Conservation (phyloP, 352 stramenopile genomes). For the Pythium rishiriense region DNA sequence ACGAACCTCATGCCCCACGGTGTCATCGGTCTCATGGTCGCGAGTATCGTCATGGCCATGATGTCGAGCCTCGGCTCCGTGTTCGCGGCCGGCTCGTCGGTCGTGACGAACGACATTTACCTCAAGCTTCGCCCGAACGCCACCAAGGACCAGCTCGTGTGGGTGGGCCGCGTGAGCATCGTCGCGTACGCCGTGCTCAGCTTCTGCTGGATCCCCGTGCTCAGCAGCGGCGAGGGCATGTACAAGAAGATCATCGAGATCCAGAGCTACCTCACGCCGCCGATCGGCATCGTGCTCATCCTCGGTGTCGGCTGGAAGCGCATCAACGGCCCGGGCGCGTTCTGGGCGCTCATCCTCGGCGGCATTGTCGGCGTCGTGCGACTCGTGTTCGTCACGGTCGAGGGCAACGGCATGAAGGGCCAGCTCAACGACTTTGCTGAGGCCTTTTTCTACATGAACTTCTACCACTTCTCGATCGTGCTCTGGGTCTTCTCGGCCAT, state of each 20-base stretch:
- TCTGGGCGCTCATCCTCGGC: conserved; percentile 50
- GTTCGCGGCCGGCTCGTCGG: conserved; percentile 58
- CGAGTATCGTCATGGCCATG: conserved; percentile 71
- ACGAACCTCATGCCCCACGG: conserved; percentile 70
- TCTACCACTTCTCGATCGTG: conserved; percentile 65
- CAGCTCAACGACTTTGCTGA: conserved; percentile 42
- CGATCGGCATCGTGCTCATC: conserved; percentile 62
- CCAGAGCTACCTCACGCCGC: conserved; percentile 61
- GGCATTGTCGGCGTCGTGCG: conserved; percentile 47
- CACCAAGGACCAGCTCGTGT: conserved; percentile 60
- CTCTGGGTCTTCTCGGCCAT: conserved; percentile 48
- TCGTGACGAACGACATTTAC: conserved; percentile 71
- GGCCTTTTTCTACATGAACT: conserved; percentile 73
- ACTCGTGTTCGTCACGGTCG: conserved; percentile 60
- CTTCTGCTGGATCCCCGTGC: conserved; percentile 69
- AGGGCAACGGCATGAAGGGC: conserved; percentile 43
- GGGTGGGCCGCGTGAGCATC: conserved; percentile 54
- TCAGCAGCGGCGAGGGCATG: conserved; percentile 53
- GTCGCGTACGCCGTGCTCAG: conserved; percentile 49
- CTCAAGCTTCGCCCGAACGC: conserved; percentile 49
- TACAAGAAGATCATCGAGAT: conserved; percentile 68
- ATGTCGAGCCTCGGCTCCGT: conserved; percentile 71
- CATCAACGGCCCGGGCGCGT: conserved; percentile 47
- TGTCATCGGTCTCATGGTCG: conserved; percentile 63
- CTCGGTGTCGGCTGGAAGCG: conserved; percentile 56